phyloP scores from a whole-genome alignment of 2,329 filamentous ascomycete species.

The Aspergillus nomiae region DNA sequence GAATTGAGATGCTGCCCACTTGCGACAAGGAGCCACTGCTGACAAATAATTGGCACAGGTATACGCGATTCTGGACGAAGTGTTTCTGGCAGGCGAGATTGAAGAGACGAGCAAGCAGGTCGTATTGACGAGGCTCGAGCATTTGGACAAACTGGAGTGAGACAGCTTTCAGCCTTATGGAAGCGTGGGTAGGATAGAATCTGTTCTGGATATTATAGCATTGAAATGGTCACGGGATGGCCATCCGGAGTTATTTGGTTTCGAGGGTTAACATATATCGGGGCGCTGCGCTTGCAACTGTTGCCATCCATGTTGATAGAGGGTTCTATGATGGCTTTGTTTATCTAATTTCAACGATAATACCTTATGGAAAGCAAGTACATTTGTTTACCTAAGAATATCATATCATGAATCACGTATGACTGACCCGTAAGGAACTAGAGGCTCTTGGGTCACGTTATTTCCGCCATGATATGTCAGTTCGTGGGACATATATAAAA shows the following conservation, averaged over 20 bases:
- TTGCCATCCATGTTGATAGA: neutral
- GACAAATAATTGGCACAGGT: slow-evolving; percentile 56
- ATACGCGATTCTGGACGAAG: slow-evolving; percentile 97
- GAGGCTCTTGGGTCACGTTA: neutral
- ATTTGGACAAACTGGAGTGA: slow-evolving; percentile 93
- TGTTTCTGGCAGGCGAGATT: slow-evolving; percentile 96
- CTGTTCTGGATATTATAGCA: slow-evolving; percentile 15
- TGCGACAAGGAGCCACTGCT: slow-evolving; percentile 7
- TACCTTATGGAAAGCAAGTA: neutral
- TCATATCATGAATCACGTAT: neutral
- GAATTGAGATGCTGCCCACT: slow-evolving; percentile 1
- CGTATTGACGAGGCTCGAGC: slow-evolving; percentile 88
- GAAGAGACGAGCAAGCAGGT: slow-evolving; percentile 99
- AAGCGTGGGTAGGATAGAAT: neutral
- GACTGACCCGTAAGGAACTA: neutral
- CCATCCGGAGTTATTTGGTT: slow-evolving; percentile 24
- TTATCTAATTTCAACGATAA: neutral
- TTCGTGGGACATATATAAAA: neutral
- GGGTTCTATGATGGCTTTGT: neutral
- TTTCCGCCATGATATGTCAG: neutral
- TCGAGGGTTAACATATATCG: slow-evolving; percentile 6
- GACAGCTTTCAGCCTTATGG: neutral
- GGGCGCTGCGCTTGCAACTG: neutral
- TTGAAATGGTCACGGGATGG: slow-evolving; percentile 21
- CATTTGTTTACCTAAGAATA: neutral